Evolutionary conservation across 78 protist genomes (phyloP).

Genomic region (Isochrysis galbana): DNA sequence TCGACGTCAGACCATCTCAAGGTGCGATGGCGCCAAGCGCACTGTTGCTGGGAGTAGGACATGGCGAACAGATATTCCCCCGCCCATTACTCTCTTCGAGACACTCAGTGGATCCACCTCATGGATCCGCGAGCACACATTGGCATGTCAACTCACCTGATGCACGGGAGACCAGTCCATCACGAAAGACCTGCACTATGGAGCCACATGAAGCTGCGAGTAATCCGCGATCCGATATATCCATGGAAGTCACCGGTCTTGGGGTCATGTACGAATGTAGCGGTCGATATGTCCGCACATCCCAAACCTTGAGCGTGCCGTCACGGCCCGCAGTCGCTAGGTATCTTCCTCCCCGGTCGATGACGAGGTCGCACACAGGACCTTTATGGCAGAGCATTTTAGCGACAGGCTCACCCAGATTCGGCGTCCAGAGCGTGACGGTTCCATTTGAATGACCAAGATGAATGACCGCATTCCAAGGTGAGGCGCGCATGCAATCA

Average conservation of each 20-base stretch:
- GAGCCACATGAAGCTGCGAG: constrained; percentile 78
- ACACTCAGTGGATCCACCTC: no score
- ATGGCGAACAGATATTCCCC: no score
- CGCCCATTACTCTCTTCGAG: no score
- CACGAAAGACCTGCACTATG: constrained; percentile 67
- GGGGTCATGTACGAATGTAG: constrained; percentile 73
- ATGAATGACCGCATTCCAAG: constrained; percentile 80
- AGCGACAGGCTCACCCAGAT: constrained; percentile 68
- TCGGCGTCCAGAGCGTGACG: constrained; percentile 93
- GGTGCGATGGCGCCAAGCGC: no score
- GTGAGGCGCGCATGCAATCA: constrained; percentile 68
- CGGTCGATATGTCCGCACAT: constrained; percentile 80
- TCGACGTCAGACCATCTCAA: no score
- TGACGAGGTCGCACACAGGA: constrained; percentile 58
- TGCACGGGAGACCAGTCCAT: constrained; percentile 30
- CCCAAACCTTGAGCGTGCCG: constrained; percentile 85
- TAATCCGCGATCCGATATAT: constrained; percentile 77
- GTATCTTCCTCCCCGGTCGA: constrained; percentile 70
- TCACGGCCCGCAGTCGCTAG: constrained; percentile 81
- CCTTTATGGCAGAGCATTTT: constrained; percentile 76
- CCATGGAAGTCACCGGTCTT: constrained; percentile 56
- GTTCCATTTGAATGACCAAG: constrained; percentile 83
- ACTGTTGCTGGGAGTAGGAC: no score
- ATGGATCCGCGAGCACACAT: no score
- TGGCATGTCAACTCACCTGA: no score